These are phyloP conservation scores for Lathyrus sativus DNA, from an alignment of 306 rosid genomes.

Conservation along the genomic window DNA sequence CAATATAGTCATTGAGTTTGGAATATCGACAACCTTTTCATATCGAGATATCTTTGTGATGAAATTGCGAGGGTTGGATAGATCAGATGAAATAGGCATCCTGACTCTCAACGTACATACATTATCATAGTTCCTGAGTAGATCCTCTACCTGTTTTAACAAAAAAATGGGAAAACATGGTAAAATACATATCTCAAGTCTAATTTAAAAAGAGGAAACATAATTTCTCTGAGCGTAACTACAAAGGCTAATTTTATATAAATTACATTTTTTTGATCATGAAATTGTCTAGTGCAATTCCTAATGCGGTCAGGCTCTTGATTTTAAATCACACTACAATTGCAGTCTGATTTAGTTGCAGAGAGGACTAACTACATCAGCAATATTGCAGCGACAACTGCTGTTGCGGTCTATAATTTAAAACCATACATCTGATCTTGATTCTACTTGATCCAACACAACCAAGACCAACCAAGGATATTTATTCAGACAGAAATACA, in stretches of 20 bases:
- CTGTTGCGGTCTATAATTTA: no score
- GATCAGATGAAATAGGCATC: conserved; percentile 90
- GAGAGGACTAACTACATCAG: no score
- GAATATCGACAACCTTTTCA: conserved; percentile 85
- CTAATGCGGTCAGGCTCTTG: not conserved
- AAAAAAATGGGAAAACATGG: not conserved
- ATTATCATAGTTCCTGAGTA: conserved; percentile 73
- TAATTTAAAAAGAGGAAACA: not conserved
- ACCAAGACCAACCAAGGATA: no score
- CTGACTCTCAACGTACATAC: conserved; percentile 88
- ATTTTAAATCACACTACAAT: no score
- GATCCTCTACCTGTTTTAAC: conserved; percentile 70
- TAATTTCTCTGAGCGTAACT: no score
- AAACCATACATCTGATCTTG: no score
- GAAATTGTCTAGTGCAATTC: no score
- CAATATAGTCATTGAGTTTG: conserved; percentile 87
- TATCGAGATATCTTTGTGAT: conserved; percentile 85
- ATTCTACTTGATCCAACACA: no score
- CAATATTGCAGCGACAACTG: no score
- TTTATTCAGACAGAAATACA: no score
- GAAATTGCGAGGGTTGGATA: conserved; percentile 81
- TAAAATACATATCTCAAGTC: not conserved
- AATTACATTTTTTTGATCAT: no score
- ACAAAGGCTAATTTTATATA: not conserved
- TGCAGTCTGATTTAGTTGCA: no score